Base-by-base conservation (phyloP, 2,329 filamentous ascomycete genomes). In the Aspergillus brunneoviolaceus region DNA sequence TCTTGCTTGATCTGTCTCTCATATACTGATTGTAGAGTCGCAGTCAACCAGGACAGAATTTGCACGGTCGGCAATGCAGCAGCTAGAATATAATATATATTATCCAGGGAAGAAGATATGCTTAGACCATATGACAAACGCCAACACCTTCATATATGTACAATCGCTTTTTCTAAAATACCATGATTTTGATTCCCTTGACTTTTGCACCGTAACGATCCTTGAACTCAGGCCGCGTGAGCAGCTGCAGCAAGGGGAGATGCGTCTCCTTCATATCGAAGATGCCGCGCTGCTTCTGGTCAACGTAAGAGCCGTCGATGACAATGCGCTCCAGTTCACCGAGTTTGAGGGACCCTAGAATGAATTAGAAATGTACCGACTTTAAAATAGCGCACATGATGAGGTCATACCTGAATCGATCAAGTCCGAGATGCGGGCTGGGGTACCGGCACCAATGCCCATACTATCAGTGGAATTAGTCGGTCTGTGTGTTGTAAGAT, bases 261-360 rank as follows among this genome's bases (percentile, higher is more conserved):
- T 93, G 89, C 0, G 91, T 91, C 62, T 99, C 95, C 75, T 90
- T 92, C 91, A 98, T 97, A 72, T 98, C 95, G 75, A 96, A 86
- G 64, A 99, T 86, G 0, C 92, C 92, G 51, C 93, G 84, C 81
- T 96, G 96, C 83, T 99, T 99, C 76, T 90, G 87, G 76, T 99
- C 94, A 65, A 97, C 90, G 72, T 96, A 89, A 7, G 92, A 96
- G 14, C 91, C 92, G 77, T 99, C 95, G 33, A 98, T 84, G 9
- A 98, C 86, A 35, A 99, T 85, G 50, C 91, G 85, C 77, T 92
- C 86, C 57, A 98, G 76, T 60, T 89, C 84, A 35, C 86, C 83
- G 33, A 90, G 76, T 27, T 87, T 90, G 49, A 98, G 77, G 2
- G 89, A 87, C 39, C 89, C 89, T 85, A 62, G 31, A 16, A 49